Percentiles rank a stretch among this genome's conserved stretches.
Evolutionary conservation across 73 alveolate species (phyloP).

Genomic region (Paramecium octaurelia): DNA sequence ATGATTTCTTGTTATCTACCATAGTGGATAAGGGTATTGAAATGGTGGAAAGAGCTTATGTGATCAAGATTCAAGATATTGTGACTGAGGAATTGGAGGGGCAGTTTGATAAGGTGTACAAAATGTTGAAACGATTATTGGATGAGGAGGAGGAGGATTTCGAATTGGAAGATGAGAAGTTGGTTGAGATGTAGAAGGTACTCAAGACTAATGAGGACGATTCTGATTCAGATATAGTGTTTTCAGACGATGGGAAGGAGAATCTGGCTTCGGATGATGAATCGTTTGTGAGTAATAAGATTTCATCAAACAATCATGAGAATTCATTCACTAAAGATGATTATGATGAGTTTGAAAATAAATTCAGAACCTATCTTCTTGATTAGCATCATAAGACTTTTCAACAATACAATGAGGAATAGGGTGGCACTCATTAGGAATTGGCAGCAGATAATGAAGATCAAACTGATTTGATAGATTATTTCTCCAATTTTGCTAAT

Average conservation of each 20-base stretch:
- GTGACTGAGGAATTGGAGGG: constrained; percentile 5
- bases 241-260: constrained; percentile 23
- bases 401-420: not conserved
- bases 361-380: not conserved
- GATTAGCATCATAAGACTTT: not conserved
- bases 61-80: not conserved
- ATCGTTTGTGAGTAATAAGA: not conserved
- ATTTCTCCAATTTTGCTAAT: constrained; percentile 40
- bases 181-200: not conserved
- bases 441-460: not conserved
- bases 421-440: not conserved
- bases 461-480: constrained; percentile 43
- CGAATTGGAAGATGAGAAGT: constrained; percentile 23
- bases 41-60: constrained; percentile 46
- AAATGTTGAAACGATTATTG: not conserved
- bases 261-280: constrained; percentile 49
- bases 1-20: constrained; percentile 11
- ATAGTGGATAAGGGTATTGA: constrained; percentile 35
- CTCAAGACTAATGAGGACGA: not conserved
- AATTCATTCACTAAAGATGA: constrained; percentile 4
- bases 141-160: constrained; percentile 27
- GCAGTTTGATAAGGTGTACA: not conserved
- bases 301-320: constrained; percentile 1
- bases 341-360: constrained; percentile 24
- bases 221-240: constrained; percentile 42